Conservation (phyloP, 129 eudicot species). For the Oenanthe sinensis region DNA sequence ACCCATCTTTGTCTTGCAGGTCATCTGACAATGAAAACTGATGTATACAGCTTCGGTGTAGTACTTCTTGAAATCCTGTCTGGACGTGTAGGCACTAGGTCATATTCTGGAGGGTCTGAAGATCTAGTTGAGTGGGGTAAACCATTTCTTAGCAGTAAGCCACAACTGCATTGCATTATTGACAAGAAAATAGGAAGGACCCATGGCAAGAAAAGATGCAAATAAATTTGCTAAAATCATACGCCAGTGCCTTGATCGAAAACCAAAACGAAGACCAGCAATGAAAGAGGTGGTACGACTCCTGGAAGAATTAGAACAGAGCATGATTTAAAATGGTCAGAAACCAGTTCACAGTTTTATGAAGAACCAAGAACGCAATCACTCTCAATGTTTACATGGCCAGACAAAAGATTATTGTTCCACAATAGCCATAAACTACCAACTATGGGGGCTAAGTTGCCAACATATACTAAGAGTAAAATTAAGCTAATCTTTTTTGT, state of each 20-base stretch:
- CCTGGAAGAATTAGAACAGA: conserved; percentile 25
- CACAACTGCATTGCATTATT: conserved; percentile 15
- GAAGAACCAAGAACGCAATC: not conserved
- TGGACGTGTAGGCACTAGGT: conserved; percentile 23
- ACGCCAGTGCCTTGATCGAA: conserved; percentile 21
- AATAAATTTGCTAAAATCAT: conserved; percentile 30
- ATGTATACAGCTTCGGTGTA: conserved; percentile 45
- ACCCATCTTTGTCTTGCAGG: conserved; percentile 19
- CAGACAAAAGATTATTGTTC: not conserved
- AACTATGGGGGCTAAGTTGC: not conserved
- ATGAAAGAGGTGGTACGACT: conserved; percentile 24
- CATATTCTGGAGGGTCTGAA: conserved; percentile 22
- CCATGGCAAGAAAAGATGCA: conserved; percentile 22
- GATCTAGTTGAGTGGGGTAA: conserved; percentile 35
- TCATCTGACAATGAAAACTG: conserved; percentile 38
- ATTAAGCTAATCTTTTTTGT: not conserved
- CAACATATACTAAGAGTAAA: not conserved
- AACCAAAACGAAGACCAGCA: conserved; percentile 33
- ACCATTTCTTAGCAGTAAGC: conserved; percentile 28
- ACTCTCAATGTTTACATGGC: not conserved
- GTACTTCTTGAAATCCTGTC: conserved; percentile 44
- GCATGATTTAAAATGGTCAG: conserved; percentile 12
- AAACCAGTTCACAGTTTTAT: not conserved
- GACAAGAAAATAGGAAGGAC: conserved; percentile 30
- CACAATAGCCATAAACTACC: not conserved